A percentile compares a stretch with the other conserved stretches of the same genome.
Conservation (phyloP, 2,329 filamentous ascomycete species). For the Aureobasidium leucospermi region DNA sequence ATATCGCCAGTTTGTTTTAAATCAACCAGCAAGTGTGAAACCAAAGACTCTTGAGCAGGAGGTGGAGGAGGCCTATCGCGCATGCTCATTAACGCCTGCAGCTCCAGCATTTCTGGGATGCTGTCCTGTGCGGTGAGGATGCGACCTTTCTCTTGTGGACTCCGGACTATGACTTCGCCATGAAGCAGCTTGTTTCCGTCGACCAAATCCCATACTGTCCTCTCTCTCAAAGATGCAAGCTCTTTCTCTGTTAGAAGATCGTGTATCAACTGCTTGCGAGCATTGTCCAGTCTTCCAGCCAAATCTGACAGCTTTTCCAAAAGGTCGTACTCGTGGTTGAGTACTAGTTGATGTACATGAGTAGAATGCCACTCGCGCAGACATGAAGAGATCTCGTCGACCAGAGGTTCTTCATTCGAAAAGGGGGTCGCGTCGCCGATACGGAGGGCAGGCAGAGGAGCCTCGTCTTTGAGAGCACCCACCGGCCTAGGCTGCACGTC, state of each 20-base stretch:
- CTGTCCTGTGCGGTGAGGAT: slow-evolving; percentile 90
- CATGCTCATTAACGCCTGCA: slow-evolving; percentile 95
- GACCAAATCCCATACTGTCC: slow-evolving; percentile 92
- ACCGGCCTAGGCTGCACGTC: slow-evolving; percentile 49
- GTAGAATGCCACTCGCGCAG: slow-evolving; percentile 97
- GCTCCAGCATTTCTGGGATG: slow-evolving; percentile 78
- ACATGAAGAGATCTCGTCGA: slow-evolving; percentile 96
- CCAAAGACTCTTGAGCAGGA: slow-evolving; percentile 59
- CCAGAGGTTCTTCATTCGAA: slow-evolving; percentile 78
- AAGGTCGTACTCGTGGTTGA: slow-evolving; percentile 71
- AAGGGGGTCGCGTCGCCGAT: slow-evolving; percentile 95
- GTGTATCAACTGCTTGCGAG: slow-evolving; percentile 83
- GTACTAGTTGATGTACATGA: slow-evolving; percentile 83
- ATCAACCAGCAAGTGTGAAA: slow-evolving; percentile 79
- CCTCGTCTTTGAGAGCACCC: slow-evolving; percentile 67
- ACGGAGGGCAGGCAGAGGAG: slow-evolving; percentile 93
- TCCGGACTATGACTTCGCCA: slow-evolving; percentile 89
- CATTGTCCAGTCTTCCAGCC: slow-evolving; percentile 74
- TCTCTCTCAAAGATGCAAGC: slow-evolving; percentile 70
- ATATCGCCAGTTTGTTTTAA: slow-evolving; percentile 74
- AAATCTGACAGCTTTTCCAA: slow-evolving; percentile 76
- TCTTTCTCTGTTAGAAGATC: slow-evolving; percentile 86
- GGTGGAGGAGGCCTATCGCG: slow-evolving; percentile 72
- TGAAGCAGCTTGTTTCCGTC: slow-evolving; percentile 89
- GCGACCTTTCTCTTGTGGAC: slow-evolving; percentile 72